These are phyloP conservation scores for Leccinum imitatum DNA, from an alignment of 768 basidiomycete genomes.

Conservation along the genomic window DNA sequence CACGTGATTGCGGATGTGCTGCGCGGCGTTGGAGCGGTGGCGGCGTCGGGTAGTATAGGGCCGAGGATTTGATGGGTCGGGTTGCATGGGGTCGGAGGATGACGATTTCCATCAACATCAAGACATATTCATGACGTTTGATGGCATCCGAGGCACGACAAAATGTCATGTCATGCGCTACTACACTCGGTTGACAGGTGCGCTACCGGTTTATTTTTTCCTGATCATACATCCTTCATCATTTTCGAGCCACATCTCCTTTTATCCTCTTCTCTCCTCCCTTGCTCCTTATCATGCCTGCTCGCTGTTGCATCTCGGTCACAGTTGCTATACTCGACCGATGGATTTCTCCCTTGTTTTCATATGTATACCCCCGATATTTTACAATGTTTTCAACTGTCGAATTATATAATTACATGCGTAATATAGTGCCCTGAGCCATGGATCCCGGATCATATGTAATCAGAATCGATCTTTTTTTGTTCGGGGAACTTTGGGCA, in stretches of 20 bases:
- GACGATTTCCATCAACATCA: neutral
- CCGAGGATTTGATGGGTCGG: neutral
- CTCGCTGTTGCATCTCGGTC: neutral
- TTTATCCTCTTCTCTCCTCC: neutral
- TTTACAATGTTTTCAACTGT: neutral
- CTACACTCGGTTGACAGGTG: no score
- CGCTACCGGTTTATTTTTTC: no score
- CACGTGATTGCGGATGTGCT: conserved; percentile 38
- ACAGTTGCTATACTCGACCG: neutral
- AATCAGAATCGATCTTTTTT: neutral
- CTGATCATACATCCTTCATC: neutral
- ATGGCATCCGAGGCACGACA: neutral
- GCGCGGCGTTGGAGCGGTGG: conserved; percentile 43
- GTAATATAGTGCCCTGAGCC: neutral
- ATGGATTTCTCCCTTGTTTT: neutral
- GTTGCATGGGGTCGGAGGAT: neutral
- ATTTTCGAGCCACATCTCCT: neutral
- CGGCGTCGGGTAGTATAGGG: conserved; percentile 2
- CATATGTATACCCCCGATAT: neutral
- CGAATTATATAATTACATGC: neutral
- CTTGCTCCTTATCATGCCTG: neutral
- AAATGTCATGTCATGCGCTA: neutral
- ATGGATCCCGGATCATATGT: neutral
- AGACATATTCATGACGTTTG: neutral
- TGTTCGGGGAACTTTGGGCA: no score